These are phyloP conservation scores for Bipolaris cookei DNA, from an alignment of 2,329 filamentous ascomycete species.

Conservation along the genomic window DNA sequence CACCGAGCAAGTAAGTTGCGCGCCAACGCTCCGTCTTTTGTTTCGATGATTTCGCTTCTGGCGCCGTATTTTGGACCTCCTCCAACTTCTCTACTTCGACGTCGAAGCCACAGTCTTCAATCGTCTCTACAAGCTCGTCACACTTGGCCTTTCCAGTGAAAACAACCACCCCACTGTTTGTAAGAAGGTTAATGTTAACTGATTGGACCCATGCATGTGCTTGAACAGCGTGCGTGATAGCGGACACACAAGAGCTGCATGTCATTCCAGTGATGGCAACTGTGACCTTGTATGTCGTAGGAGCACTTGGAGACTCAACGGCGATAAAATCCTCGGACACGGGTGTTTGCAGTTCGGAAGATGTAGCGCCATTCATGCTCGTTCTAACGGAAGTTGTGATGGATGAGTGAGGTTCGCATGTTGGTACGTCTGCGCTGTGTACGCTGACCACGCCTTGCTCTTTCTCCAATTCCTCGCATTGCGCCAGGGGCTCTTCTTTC, in stretches of 20 bases:
- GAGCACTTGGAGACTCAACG: slow-evolving; percentile 14
- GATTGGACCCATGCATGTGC: slow-evolving; percentile 55
- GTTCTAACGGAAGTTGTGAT: slow-evolving; percentile 18
- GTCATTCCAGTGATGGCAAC: slow-evolving; percentile 66
- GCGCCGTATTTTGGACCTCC: slow-evolving; percentile 13
- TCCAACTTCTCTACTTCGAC: slow-evolving; percentile 47
- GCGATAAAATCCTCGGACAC: slow-evolving; percentile 27
- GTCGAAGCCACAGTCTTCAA: slow-evolving; percentile 58
- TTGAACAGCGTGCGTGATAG: slow-evolving; percentile 58
- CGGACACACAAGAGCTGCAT: slow-evolving; percentile 62
- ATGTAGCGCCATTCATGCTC: slow-evolving; percentile 21
- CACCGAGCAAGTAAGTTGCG: slow-evolving; percentile 59
- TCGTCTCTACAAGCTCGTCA: slow-evolving; percentile 55
- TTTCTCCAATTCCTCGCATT: slow-evolving; percentile 45
- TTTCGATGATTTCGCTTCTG: slow-evolving; percentile 1
- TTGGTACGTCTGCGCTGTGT: slow-evolving; percentile 13
- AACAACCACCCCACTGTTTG: slow-evolving; percentile 58
- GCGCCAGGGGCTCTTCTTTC: slow-evolving; percentile 39
- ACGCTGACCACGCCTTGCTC: slow-evolving; percentile 37
- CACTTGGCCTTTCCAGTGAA: slow-evolving; percentile 56
- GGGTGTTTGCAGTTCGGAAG: slow-evolving; percentile 18
- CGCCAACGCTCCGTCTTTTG: slow-evolving; percentile 37
- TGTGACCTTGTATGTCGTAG: slow-evolving; percentile 45
- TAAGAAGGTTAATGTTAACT: slow-evolving; percentile 60
- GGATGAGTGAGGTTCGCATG: slow-evolving; percentile 23